Evolutionary conservation across 2,329 filamentous ascomycete genomes (phyloP), one percentile per base, ranked within the genome.

Genomic region (Bipolaris victoriae): DNA sequence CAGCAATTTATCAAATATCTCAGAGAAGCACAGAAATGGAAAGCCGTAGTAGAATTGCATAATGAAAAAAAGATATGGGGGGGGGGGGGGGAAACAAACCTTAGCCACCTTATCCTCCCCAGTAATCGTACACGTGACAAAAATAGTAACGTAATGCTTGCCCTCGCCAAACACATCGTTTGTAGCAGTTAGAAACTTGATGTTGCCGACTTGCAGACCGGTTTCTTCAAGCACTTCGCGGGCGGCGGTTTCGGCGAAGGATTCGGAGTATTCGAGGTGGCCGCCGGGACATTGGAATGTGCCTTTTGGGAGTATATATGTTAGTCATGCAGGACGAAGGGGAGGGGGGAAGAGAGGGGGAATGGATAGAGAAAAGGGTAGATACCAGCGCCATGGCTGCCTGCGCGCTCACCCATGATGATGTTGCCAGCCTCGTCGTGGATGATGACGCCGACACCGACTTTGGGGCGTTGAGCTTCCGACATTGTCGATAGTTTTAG

Each of bases 81-180:
- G 16, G 16, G 24, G 52, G 43, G 15, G 13, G 48, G 22, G 15
- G 43, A 11, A 46, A 33, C 80, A 67, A 57, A 89, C 88, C 79
- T 81, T 53, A 0, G 88, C 83, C 61, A 84, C 72, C 24, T 80
- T 80, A 0, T 67, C 62, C 15, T 80, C 77, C 24, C 85, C 80
- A 0, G 76, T 68, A 63, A 85, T 77, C 43, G 74, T 76, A 40
- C 84, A 86, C 0, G 79, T 77, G 60, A 91, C 84, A 63, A 90
- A 92, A 2, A 92, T 73, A 0, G 90, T 93, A 49, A 92, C 81
- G 68, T 93, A 94, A 70, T 94, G 90, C 73, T 88, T 90, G 0
- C 75, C 76, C n/a, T 83, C 81, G 1, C 75, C 67, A 70, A 92
- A 90, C 0, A 90, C 70, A 65, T 88, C 86, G 68, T 92, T 91